Evolutionary conservation across 768 basidiomycete genomes (phyloP), one percentile per base, ranked within the genome.

Genomic region (Hygrocybe coccinea): DNA sequence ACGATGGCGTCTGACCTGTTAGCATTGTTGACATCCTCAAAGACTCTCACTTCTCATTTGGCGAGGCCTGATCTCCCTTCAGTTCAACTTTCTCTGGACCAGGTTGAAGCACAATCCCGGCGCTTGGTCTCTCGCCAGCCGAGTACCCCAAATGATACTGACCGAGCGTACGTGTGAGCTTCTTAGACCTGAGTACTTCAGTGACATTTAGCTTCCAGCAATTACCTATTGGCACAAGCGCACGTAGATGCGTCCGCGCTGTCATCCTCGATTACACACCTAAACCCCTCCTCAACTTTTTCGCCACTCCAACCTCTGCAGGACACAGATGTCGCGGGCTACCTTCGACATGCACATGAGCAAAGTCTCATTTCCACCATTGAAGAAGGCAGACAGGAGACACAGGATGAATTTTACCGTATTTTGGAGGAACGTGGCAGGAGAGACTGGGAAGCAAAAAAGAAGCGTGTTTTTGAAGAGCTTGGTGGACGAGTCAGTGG

Each of bases 281-380:
- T 94, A 59, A 89, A 93, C 65, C 83, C 90, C 2, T 75, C 86
- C 1, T 76, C 87, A 3, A 95, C 91, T 0, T 95, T 94, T 68
- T 83, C 88, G 21, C 91, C 92, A 0, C 75, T 94, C n/a, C 90
- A 92, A 64, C 89, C 91, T 4, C 79, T 95, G n/a, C 87, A 89
- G 64, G 94, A 97, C 73, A 94, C 89, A 0, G 94, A 97, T 66
- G 89, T 95, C 50, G 84, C 89, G 34, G 91, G 91, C n/a, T 95
- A 90, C 67, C 83, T 95, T 21, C 87, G 91, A n/a, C 89, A 93
- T 69, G 89, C 91, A 1, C 91, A 95, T 64, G 94, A 97, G 66
- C 93, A 95, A 68, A 91, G 90, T 59, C 84, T 97, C 54, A 92
- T 95, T 56, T 90, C 90, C 1, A 91, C 94, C 1, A 94, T 97